phyloP scores from a whole-genome alignment of 176 grass and related monocot genomes.

The Paspalum notatum region DNA sequence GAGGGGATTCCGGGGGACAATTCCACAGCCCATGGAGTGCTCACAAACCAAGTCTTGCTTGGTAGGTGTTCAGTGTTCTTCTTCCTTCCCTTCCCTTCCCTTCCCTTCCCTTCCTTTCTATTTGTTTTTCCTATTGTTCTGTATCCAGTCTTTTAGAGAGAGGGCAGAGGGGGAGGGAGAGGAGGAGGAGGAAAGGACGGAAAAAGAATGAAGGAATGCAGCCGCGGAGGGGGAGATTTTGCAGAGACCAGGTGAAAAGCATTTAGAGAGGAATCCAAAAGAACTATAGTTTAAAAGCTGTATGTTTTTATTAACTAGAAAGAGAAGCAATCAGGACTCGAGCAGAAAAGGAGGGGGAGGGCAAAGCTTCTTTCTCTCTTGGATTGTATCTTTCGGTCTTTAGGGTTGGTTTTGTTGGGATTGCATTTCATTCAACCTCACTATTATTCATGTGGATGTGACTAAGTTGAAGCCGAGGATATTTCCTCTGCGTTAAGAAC shows the following conservation, averaged over 20 bases:
- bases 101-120: conserved; percentile 41
- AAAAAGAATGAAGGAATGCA: conserved; percentile 56
- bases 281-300: conserved; percentile 45
- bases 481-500: no score
- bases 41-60: conserved; percentile 50
- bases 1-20: conserved; percentile 48
- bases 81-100: conserved; percentile 37
- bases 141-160: conserved; percentile 56
- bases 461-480: conserved; percentile 28
- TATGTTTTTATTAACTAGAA: conserved; percentile 46
- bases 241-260: conserved; percentile 53
- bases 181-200: conserved; percentile 43
- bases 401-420: conserved; percentile 17
- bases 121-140: conserved; percentile 57
- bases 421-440: not conserved
- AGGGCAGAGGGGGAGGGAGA: conserved; percentile 36
- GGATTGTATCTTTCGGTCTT: conserved; percentile 35
- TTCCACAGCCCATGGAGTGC: conserved; percentile 36
- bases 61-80: conserved; percentile 57
- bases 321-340: conserved; percentile 37
- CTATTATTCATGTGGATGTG: no score
- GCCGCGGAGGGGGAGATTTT: conserved; percentile 45
- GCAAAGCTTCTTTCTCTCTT: conserved; percentile 34
- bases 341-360: conserved; percentile 41
- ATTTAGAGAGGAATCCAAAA: conserved; percentile 54